Evolutionary conservation across 495 filamentous ascomycete species (phyloP), one percentile per base, ranked within the genome.

Genomic region (Aspergillus heteromorphus): DNA sequence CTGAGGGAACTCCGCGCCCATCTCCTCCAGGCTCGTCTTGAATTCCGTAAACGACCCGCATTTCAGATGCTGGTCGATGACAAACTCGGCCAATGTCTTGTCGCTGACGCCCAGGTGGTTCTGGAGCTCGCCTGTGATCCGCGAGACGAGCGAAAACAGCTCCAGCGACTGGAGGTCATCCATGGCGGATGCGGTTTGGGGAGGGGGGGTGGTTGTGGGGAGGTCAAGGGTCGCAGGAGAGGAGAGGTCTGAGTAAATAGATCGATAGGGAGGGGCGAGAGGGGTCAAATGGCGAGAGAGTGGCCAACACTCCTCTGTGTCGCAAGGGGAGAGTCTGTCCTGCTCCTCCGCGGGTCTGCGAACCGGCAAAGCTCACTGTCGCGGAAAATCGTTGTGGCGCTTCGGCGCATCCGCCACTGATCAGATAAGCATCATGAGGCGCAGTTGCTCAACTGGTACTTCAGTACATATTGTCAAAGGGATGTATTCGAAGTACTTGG

Each of bases 81-180:
- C 80, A 67, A 95, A 98, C 69, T 97, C 93, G 48, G 93, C 91
- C 16, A 97, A 77, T 1, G 90, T 96, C 73, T 95, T 96, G 66
- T 98, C 92, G 69, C 77, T 87, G 63, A 97, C 85, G 29, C 92
- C 91, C 50, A 98, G 72, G 72, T 98, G 88, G 71, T 98, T 98
- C 60, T 91, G 86, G 40, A 97, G 77, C 73, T 98, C 93, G 27
- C 86, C 90, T 31, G 90, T 96, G 60, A 98, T 89, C 70, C 92
- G 95, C 42, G 89, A 92, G 56, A 97, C 91, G 53, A 98, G 83
- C 57, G 90, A 95, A 55, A 97, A 83, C 56, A 95, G 77, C 75
- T 98, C 93, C 58, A 98, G 83, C 58, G 86, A 87, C 62, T 87
- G 84, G 54, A 97, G 79, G 68, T 95, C 90, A 67, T 95, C 92